These are phyloP conservation scores for Coemansia umbellata DNA, from an alignment of 192 early-diverging fungal species.

Conservation along the genomic window DNA sequence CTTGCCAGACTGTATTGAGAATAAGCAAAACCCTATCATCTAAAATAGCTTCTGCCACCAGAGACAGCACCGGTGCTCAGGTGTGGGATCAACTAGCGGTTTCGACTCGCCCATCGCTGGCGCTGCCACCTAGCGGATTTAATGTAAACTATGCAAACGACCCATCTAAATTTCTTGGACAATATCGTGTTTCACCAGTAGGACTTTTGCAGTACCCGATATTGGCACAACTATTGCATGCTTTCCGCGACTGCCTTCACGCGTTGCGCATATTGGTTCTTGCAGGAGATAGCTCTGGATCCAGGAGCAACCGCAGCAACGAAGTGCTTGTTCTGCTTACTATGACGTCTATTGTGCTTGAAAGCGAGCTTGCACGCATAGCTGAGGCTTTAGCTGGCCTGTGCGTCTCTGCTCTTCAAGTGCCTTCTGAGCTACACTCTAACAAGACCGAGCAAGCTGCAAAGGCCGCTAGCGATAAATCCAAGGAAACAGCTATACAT, in stretches of 20 bases:
- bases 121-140: conserved; percentile 8
- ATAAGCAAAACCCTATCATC: no score
- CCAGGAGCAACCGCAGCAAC: neutral
- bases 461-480: neutral
- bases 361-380: conserved; percentile 35
- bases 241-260: conserved; percentile 43
- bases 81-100: conserved; percentile 37
- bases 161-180: conserved; percentile 21
- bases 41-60: no score
- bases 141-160: neutral
- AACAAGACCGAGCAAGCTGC: no score
- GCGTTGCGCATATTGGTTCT: conserved; percentile 44
- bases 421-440: no score
- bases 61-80: neutral
- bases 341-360: conserved; percentile 39
- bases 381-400: conserved; percentile 16
- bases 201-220: conserved; percentile 46
- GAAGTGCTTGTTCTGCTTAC: conserved; percentile 23
- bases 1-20: no score
- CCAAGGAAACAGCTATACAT: conserved; percentile 4
- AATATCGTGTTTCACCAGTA: conserved; percentile 37
- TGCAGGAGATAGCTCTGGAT: conserved; percentile 18
- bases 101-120: conserved; percentile 27
- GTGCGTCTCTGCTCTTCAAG: conserved; percentile 2
- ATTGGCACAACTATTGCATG: conserved; percentile 31